Evolutionary conservation across 2,329 filamentous ascomycete species (phyloP).

Genomic region (Ceratocystis albifundus): DNA sequence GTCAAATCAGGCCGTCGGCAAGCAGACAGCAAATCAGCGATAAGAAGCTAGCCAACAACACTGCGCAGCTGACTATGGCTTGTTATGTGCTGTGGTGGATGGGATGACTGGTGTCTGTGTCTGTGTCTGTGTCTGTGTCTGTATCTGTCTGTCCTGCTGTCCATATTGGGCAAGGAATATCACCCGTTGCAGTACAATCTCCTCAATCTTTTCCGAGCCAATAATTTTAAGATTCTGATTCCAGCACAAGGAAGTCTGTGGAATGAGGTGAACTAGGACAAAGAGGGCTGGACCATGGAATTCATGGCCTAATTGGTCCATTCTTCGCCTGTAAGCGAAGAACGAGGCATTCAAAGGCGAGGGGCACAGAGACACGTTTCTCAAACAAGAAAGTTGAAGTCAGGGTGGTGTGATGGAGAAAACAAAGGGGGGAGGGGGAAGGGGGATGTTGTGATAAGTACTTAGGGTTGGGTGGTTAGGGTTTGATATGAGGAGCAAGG

Average conservation of each 20-base stretch:
- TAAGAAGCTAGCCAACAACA: no score
- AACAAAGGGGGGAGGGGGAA: not conserved
- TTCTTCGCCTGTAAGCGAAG: conserved; percentile 2
- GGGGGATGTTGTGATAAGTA: not conserved
- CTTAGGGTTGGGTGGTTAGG: not conserved
- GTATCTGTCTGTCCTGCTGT: not conserved
- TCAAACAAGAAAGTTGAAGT: not conserved
- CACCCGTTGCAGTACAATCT: no score
- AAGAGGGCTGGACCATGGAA: not conserved
- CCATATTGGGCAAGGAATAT: not conserved
- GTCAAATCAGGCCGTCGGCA: no score
- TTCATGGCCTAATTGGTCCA: not conserved
- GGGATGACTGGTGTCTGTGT: not conserved
- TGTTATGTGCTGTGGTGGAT: no score
- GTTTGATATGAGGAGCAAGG: not conserved
- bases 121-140: not conserved
- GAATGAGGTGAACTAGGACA: not conserved
- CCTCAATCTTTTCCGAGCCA: no score
- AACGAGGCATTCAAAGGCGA: not conserved
- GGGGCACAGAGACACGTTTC: not conserved
- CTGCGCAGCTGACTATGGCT: no score
- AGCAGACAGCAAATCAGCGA: no score
- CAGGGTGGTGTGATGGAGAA: not conserved
- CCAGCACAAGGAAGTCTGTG: not conserved
- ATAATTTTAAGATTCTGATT: no score